Evolutionary conservation across 441 rosid genomes (phyloP).

Genomic region (Populus hybrid): DNA sequence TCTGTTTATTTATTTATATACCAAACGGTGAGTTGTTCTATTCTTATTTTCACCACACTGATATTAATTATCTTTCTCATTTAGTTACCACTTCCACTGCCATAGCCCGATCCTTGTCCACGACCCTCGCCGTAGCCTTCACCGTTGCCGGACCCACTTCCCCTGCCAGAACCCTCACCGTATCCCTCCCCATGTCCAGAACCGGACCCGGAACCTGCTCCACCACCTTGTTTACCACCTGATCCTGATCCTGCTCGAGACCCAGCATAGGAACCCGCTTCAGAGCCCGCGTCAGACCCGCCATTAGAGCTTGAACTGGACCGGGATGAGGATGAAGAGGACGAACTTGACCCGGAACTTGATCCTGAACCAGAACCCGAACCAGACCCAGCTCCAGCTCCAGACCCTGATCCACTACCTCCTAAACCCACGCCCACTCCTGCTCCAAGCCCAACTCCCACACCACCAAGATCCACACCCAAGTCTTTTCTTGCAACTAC

Average conservation of each 20-base stretch:
- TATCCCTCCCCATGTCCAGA: slow-evolving; percentile 35
- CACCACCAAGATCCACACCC: slow-evolving; percentile 51
- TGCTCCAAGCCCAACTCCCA: slow-evolving; percentile 20
- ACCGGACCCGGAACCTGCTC: slow-evolving; percentile 36
- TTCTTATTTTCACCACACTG: background rate
- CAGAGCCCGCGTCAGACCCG: slow-evolving; percentile 62
- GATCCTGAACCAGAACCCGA: slow-evolving; percentile 31
- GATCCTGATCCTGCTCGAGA: slow-evolving; percentile 42
- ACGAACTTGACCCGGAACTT: slow-evolving; percentile 33
- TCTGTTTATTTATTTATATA: slow-evolving; percentile 27
- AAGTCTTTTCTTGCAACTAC: slow-evolving; percentile 51
- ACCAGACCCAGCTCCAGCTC: slow-evolving; percentile 14
- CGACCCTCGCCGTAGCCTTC: background rate
- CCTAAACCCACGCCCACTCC: slow-evolving; percentile 19
- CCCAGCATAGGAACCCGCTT: slow-evolving; percentile 62
- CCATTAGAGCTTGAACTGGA: slow-evolving; percentile 26
- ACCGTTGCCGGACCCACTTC: slow-evolving; percentile 1
- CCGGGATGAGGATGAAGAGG: slow-evolving; percentile 18
- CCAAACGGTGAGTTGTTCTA: slow-evolving; percentile 17
- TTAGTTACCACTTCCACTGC: background rate
- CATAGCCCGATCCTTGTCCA: background rate
- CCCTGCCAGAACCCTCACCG: slow-evolving; percentile 29
- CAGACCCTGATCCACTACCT: slow-evolving; percentile 14
- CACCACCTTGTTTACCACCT: slow-evolving; percentile 27
- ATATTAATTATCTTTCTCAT: background rate